Evolutionary conservation across 768 basidiomycete species (phyloP), one percentile per base, ranked within the genome.

Genomic region (Hypholoma fasciculare): DNA sequence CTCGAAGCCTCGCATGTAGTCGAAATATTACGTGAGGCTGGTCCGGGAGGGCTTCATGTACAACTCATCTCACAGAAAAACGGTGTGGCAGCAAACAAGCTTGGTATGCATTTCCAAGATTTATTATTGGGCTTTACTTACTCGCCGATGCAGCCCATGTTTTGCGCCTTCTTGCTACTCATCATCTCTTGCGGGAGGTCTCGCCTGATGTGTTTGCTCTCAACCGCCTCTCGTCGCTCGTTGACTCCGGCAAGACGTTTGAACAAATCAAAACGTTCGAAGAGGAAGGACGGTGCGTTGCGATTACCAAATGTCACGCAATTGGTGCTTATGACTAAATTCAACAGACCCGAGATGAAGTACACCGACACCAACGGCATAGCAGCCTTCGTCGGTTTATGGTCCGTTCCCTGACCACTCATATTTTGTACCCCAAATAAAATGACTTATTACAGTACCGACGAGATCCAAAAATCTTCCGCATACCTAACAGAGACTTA

Each of bases 381-480:
- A 7, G 78, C 89, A 7, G 90, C 90, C 0, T 86, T 91, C 63
- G 79, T 90, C 11, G 89, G 86, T 9, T 66, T 90, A 46, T 85
- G 81, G 90, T 90, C 54, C 40, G 84, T 73, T 1, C 30, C 19
- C 40, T 16, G 7, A 44, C 26, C 48, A 26, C 27, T 37, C 9
- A 7, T 23, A 44, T 49, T 17, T 23, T 48, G 12, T 14, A 34
- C 23, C 49, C 46, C 50, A 8, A 26, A 40, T 27, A 11, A 27
- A 56, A 23, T 30, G 49, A 46, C 17, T n/a, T 38, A n/a, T 19
- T 17, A 13, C 53, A 92, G 90, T 61, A 80, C 87, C 6, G 90
- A 92, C 65, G 90, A 92, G 65, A 80, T 91, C 40, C 83, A 85
- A 74, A 92, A 92, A 71, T 80, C 89, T 1, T 83, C 88, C 11